These are phyloP conservation scores for Globisporangium iwayamae DNA, from an alignment of 352 stramenopile genomes.

Conservation along the genomic window DNA sequence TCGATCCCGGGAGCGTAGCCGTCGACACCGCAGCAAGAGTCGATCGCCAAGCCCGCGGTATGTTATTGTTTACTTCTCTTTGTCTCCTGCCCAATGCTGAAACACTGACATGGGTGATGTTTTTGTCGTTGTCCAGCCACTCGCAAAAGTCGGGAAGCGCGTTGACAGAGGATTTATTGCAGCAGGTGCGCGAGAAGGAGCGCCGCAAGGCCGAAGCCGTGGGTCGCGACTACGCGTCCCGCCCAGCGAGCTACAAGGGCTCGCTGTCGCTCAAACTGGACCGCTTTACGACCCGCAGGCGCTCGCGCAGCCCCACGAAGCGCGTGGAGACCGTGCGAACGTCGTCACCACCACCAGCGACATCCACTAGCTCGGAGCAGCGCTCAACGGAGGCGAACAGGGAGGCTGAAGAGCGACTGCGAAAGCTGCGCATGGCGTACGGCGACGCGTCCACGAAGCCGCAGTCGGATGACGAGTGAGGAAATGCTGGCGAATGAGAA, in stretches of 20 bases:
- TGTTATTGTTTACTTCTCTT: not conserved
- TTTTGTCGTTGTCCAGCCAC: slow-evolving; percentile 14
- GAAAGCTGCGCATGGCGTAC: slow-evolving; percentile 74
- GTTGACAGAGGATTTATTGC: slow-evolving; percentile 79
- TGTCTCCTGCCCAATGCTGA: not conserved
- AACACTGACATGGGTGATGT: slow-evolving; percentile 8
- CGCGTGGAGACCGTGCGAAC: slow-evolving; percentile 37
- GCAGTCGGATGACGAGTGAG: slow-evolving; percentile 17
- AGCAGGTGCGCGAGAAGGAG: slow-evolving; percentile 91
- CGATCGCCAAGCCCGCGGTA: slow-evolving; percentile 17
- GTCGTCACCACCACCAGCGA: not conserved
- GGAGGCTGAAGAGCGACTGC: slow-evolving; percentile 60
- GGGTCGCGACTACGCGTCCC: slow-evolving; percentile 88
- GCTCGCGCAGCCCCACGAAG: slow-evolving; percentile 65
- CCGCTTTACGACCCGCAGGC: slow-evolving; percentile 74
- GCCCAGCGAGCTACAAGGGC: slow-evolving; percentile 90
- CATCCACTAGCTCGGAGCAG: not conserved
- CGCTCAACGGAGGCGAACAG: slow-evolving; percentile 16
- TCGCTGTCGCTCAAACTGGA: slow-evolving; percentile 90
- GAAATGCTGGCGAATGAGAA: not conserved
- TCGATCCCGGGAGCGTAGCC: slow-evolving; percentile 24
- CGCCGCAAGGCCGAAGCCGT: slow-evolving; percentile 87
- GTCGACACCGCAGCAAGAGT: slow-evolving; percentile 18
- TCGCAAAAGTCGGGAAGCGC: slow-evolving; percentile 9
- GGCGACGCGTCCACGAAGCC: slow-evolving; percentile 64